Evolutionary conservation across 1,139 yeast species (phyloP), one percentile per base, ranked within the genome.

Genomic region (Yamadazyma atmosphaerica): DNA sequence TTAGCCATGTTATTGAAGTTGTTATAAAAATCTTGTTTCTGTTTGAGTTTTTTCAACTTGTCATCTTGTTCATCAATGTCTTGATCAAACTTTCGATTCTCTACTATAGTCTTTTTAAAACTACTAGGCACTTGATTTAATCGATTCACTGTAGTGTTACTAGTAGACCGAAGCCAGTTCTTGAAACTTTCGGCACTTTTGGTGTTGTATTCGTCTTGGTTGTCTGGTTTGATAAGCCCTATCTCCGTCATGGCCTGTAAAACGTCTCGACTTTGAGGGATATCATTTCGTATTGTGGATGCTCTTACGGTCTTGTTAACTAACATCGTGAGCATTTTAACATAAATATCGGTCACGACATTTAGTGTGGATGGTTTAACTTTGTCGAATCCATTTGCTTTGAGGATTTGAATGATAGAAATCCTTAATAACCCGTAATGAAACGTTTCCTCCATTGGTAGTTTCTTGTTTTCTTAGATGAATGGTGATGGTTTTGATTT

Each of bases 341-440:
- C 62, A 52, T 81, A 74, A 5, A 86, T 47, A 47, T 84, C 92
- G 0, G 89, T 79, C 22, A 83, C 47, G 3, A 77, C 68, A 53
- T 83, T 84, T 10, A 86, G 63, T 7, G 82, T 72, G 6, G 76
- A 64, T 1, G 87, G 84, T 33, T 79, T 67, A 45, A 87, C 78
- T 47, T 81, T 71, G 50, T 86, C 95, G 48, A 86, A 82, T 1
- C 95, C 95, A 14, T 79, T 72, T 0, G 87, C 75, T 42, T 86
- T 76, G 36, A 86, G 67, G 13, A 85, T 65, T 62, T 78, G 95
- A 19, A 83, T 76, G 41, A 83, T 72, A 0, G 89, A 75, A 38
- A 85, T 68, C 38, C 89, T 69, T 34, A 83, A 67, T 32, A 84
- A 59, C 16, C 83, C 68, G 52, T 75, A 81, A 54, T 77, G 74